Evolutionary conservation across 495 filamentous ascomycete species (phyloP).

Genomic region (Schizothecium vesticola): DNA sequence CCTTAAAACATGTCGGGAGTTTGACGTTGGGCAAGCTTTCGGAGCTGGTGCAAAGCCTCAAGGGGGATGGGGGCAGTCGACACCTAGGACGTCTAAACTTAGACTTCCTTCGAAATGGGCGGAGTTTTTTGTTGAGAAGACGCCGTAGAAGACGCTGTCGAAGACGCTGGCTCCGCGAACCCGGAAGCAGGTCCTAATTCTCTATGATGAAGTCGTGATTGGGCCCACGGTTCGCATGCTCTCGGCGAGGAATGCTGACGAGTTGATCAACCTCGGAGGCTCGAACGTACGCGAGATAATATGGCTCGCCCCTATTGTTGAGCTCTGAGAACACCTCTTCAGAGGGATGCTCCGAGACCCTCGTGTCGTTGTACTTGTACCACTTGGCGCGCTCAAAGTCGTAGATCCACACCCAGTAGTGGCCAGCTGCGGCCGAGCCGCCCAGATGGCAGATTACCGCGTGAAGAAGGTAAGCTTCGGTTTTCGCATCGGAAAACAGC

Average conservation of each 20-base stretch:
- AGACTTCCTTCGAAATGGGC: no score
- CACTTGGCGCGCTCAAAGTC: slow-evolving; percentile 78
- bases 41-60: background rate
- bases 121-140: no score
- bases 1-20: background rate
- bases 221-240: background rate
- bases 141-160: no score
- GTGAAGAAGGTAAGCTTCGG: slow-evolving; percentile 75
- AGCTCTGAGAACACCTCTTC: slow-evolving; percentile 60
- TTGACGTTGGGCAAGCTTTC: background rate
- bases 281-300: slow-evolving; percentile 82
- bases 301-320: slow-evolving; percentile 65
- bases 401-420: slow-evolving; percentile 96
- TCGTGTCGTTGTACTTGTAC: slow-evolving; percentile 90
- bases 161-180: no score
- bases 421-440: slow-evolving; percentile 54
- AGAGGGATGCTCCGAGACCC: slow-evolving; percentile 59
- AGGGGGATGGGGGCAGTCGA: background rate
- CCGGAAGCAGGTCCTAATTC: background rate
- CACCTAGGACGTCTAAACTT: no score
- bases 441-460: slow-evolving; percentile 90
- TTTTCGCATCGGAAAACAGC: slow-evolving; percentile 55
- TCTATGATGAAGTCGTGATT: background rate
- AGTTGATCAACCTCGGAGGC: slow-evolving; percentile 55
- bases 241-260: slow-evolving; percentile 47